Evolutionary conservation across 2,329 filamentous ascomycete species (phyloP).

Genomic region (Aureobasidium lini): DNA sequence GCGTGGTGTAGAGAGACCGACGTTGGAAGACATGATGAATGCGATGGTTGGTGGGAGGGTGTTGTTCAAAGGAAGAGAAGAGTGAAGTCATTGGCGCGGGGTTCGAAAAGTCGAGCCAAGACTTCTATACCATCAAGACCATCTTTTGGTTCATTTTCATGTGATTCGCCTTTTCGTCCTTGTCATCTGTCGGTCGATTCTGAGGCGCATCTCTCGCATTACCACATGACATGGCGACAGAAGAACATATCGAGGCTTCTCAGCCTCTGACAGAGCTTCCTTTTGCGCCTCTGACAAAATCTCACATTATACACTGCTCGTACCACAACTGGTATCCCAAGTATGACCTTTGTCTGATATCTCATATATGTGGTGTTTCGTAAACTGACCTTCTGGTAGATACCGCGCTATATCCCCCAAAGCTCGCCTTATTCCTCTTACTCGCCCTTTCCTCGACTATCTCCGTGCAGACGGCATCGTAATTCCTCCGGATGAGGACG

Average conservation of each 20-base stretch:
- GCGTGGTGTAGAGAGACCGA: slow-evolving; percentile 87
- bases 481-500: slow-evolving; percentile 61
- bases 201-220: neutral
- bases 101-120: slow-evolving; percentile 13
- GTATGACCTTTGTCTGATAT: slow-evolving; percentile 32
- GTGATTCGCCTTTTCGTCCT: neutral
- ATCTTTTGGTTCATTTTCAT: neutral
- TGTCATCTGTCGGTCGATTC: neutral
- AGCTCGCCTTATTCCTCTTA: slow-evolving; percentile 74
- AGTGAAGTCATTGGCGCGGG: slow-evolving; percentile 5
- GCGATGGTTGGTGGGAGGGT: neutral
- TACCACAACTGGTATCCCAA: slow-evolving; percentile 86
- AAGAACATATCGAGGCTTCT: neutral
- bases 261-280: slow-evolving; percentile 39
- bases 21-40: slow-evolving; percentile 79
- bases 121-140: neutral
- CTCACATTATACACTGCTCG: slow-evolving; percentile 89
- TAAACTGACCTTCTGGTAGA: slow-evolving; percentile 34
- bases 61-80: neutral
- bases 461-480: slow-evolving; percentile 89
- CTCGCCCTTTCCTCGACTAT: slow-evolving; percentile 70
- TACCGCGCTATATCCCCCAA: slow-evolving; percentile 78
- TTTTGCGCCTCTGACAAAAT: slow-evolving; percentile 76
- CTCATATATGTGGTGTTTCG: too few species aligned
- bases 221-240: neutral